phyloP scores from a whole-genome alignment of 345 rosid species.

The Ceriops zippeliana region DNA sequence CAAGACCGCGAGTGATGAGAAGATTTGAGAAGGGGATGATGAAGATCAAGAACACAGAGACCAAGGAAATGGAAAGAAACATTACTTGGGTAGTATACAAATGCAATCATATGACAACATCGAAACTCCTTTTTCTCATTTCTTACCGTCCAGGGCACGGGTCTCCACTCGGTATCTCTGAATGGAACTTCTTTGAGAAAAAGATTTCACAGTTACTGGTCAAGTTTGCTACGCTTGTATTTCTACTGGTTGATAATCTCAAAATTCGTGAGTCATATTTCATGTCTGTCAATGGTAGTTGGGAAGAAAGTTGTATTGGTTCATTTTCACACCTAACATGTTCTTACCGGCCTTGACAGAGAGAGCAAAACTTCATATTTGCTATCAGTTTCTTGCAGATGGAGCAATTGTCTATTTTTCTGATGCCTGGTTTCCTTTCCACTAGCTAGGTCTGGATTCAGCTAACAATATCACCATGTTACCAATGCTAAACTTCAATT shows the following conservation, averaged over 20 bases:
- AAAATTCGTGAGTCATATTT: too few relatives aligned
- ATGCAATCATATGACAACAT: neutral
- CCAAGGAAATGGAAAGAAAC: slow-evolving; percentile 7
- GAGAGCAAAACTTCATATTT: too few relatives aligned
- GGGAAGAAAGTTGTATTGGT: too few relatives aligned
- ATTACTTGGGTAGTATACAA: neutral
- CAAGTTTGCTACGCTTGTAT: neutral
- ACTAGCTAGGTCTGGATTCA: too few relatives aligned
- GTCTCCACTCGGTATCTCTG: neutral
- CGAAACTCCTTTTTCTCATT: neutral
- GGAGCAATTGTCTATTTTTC: too few relatives aligned
- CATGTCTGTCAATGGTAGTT: too few relatives aligned
- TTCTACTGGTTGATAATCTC: neutral
- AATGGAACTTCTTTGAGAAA: neutral
- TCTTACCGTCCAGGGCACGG: neutral
- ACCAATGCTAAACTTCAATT: too few relatives aligned
- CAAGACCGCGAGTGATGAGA: neutral
- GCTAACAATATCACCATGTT: too few relatives aligned
- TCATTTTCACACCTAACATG: too few relatives aligned
- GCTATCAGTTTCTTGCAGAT: too few relatives aligned
- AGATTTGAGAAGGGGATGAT: slow-evolving; percentile 5
- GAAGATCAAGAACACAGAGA: neutral
- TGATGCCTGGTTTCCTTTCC: too few relatives aligned
- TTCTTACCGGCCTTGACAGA: too few relatives aligned
- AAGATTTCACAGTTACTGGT: neutral